Evolutionary conservation across 2,329 filamentous ascomycete species (phyloP), one percentile per base, ranked within the genome.

Genomic region (Colletotrichum sp.): DNA sequence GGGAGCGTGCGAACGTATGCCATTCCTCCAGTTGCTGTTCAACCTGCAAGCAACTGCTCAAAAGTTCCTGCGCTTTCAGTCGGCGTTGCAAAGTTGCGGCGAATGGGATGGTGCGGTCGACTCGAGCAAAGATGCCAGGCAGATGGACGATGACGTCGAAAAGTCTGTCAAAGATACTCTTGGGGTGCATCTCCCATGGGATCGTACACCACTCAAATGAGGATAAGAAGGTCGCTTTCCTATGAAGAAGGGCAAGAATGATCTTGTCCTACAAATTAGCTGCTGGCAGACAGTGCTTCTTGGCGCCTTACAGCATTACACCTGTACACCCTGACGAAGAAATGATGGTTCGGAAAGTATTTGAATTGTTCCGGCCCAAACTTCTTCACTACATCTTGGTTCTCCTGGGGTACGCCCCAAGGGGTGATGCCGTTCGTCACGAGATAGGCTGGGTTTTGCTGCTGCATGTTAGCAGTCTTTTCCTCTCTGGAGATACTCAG

Each of bases 281-380:
- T 12, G n/a, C 52, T 12, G 13, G 62, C 27, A 12, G n/a, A 11
- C 22, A 25, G 25, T 44, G 11, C n/a, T 22, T 32, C 19, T 49
- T 34, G 34, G 39, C 57, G 9, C 85, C 89, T 84, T 84, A 91
- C 90, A 62, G 88, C 88, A 64, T 84, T 86, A 16, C 88, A 89
- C 29, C 90, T 87, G 78, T 89, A 92, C 7, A 92, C 85, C 13
- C 90, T 86, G 29, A 87, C 87, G 72, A 92, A 92, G 80, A 90
- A 91, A 79, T 92, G 90, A 74, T 92, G 90, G 13, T 88, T 85
- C 3, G 90, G 90, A 69, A 92, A 92, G 0, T 82, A 82, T 49
- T 84, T 84, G 76, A 90, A 92, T 57, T 83, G 81, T 5, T 83
- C 82, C 1, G 90, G 88, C 0, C 90, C 89, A 22, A 84, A 80